Base-by-base conservation (phyloP, 371 early-diverging fungal genomes). In the Actinomucor elegans region DNA sequence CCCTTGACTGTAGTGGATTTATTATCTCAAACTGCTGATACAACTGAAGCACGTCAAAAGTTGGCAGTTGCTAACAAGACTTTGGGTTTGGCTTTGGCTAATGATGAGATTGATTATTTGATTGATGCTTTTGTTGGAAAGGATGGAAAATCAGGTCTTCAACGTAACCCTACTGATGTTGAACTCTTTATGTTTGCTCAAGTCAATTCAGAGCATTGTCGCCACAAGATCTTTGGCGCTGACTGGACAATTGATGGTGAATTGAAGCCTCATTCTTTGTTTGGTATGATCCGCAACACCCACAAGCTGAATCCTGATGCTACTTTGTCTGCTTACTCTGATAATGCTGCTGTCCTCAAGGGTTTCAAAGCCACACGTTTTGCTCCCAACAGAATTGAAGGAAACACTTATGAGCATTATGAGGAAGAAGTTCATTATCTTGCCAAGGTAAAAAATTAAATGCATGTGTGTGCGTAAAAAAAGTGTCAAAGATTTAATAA, bases 141-240 rank as follows among this genome's bases (percentile, higher is more conserved):
- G 55, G 69, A 67, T 46, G 62, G 43, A 18, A 64, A 71, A 46
- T 60, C 61, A 54, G 77, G 64, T 33, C 71, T 90, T 9, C 71
- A 66, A 10, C 86, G 96, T 46, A 90, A 94, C 57, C 97, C 97
- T 8, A 96, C 98, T n/a, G 97, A 98, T 65, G 94, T 93, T 3
- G 97, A 97, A 76, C 80, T 98, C 38, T 93, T 98, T 83, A 98
- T 98, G 98, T 98, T 98, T 88, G 97, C 97, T 36, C 98, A 97
- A 69, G 97, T 98, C 66, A 97, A 98, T 73, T 95, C 96, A 29
- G 98, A 98, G 78, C 98, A 98, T 74, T 98, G 98, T 75, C 86
- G 98, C 14, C 98, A 98, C 86, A 97, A 98, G 84, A 95, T 98
- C 55, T 98, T 98, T 79, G 80, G 90, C 47, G 97, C 96, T 15